Conservation (phyloP, 2,329 filamentous ascomycete species). For the Trichophyton benhamiae region DNA sequence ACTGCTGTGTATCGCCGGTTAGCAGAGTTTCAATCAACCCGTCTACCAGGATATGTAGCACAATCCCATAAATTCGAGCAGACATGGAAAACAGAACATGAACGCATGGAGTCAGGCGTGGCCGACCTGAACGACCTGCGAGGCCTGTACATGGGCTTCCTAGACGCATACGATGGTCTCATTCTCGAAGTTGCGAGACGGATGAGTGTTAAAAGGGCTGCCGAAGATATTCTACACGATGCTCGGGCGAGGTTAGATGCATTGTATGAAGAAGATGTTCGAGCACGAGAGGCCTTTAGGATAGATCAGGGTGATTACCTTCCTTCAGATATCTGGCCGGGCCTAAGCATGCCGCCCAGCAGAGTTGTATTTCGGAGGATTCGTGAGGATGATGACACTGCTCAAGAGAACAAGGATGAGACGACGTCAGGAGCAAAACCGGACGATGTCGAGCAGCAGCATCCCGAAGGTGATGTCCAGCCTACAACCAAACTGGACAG, state of each 20-base stretch:
- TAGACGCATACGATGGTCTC: conserved; percentile 69
- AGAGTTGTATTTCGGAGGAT: conserved; percentile 31
- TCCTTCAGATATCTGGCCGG: conserved; percentile 77
- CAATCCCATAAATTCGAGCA: conserved; percentile 37
- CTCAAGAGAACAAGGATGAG: conserved; percentile 6
- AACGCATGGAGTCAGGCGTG: conserved; percentile 55
- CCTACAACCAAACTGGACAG: not conserved
- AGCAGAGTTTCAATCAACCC: conserved; percentile 50
- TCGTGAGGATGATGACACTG: conserved; percentile 22
- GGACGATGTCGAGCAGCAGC: not conserved
- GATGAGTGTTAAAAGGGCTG: conserved; percentile 57
- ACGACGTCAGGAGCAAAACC: not conserved
- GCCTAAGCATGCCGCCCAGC: conserved; percentile 49
- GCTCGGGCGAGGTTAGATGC: conserved; percentile 65
- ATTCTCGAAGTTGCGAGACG: conserved; percentile 73
- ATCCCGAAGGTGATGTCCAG: not conserved
- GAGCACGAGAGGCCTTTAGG: conserved; percentile 64
- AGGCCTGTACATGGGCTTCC: conserved; percentile 78
- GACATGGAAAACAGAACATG: conserved; percentile 62
- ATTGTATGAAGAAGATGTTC: conserved; percentile 59
- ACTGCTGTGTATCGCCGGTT: conserved; percentile 54
- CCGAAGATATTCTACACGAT: conserved; percentile 62
- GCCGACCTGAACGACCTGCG: conserved; percentile 64
- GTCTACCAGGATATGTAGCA: conserved; percentile 44
- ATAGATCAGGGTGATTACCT: conserved; percentile 74